Conservation (phyloP, 2,329 filamentous ascomycete genomes). For the Sphaerulina vaccinii region DNA sequence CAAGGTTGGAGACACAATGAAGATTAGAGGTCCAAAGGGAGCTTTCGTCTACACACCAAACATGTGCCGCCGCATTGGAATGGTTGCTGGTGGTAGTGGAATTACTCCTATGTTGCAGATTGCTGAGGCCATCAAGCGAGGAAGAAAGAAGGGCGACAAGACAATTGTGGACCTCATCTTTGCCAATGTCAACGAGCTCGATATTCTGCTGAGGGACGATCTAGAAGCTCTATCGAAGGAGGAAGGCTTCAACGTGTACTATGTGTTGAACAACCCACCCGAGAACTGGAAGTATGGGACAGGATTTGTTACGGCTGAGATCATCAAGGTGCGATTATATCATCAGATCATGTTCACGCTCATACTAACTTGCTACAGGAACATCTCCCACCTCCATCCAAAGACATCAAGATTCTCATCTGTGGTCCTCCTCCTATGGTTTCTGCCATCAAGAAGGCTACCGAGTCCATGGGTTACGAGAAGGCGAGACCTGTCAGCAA, state of each 20-base stretch:
- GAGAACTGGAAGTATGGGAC: constrained; percentile 88
- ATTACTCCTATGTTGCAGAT: constrained; percentile 99
- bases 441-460: constrained; percentile 92
- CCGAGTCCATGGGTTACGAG: constrained; percentile 82
- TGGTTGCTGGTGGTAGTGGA: constrained; percentile 96
- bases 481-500: constrained; percentile 96
- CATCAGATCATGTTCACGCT: constrained; percentile 15
- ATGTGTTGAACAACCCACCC: constrained; percentile 94
- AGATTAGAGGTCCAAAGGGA: constrained; percentile 90
- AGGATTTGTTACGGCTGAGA: constrained; percentile 91
- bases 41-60: constrained; percentile 97
- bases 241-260: constrained; percentile 86
- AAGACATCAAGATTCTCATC: constrained; percentile 88
- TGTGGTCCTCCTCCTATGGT: constrained; percentile 98
- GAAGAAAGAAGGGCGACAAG: constrained; percentile 56
- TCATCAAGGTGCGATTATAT: constrained; percentile 69
- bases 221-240: constrained; percentile 74
- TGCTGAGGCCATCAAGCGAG: constrained; percentile 72
- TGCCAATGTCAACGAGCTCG: constrained; percentile 89
- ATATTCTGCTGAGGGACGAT: constrained; percentile 91
- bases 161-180: constrained; percentile 95
- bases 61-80: constrained; percentile 94
- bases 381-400: constrained; percentile 76
- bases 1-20: constrained; percentile 80
- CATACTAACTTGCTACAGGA: constrained; percentile 50